Evolutionary conservation across 495 filamentous ascomycete genomes (phyloP), one percentile per base, ranked within the genome.

Genomic region (Cercophora scortea): DNA sequence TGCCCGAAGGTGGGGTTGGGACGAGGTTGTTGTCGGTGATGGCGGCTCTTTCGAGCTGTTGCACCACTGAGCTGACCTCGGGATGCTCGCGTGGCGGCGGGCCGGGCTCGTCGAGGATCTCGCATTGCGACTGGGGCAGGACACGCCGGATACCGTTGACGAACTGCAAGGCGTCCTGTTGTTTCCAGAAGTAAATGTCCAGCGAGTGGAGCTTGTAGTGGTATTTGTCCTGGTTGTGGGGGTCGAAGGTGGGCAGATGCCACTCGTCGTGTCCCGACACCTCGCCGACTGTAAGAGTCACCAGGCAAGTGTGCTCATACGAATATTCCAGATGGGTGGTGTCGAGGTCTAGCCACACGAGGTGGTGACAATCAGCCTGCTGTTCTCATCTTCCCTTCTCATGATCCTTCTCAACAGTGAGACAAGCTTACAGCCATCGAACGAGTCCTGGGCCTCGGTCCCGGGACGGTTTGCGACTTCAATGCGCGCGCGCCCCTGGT

Each of bases 401-500:
- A 13, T 12, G 36, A 25, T 5, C 25, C 25, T 25, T 25, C 39
- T 33, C 34, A 13, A 15, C 33, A 25, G 25, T 5, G 16, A 33
- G 17, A 44, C 32, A 18, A 45, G 38, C 85, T 74, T 72, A 90
- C 86, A 81, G 57, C 90, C 90, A 59, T 83, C 79, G 65, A 95
- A 93, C 35, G 89, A 87, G 77, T 95, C 90, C 66, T 96, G 90
- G 40, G 90, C 83, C n/a, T 84, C 75, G 15, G 83, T 87, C 18
- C 90, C 90, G 3, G 88, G 84, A 57, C 90, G 83, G 67, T 96
- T 96, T 39, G 90, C 90, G 55, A 95, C 77, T 69, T 96, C 90
- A 45, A 95, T 60, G 43, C 89, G 81, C 33, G 84, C 83, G 58
- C 79, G 82, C 42, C 79, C 78, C 52, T 83, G 77, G 40, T 76